Conservation (phyloP, 2,329 filamentous ascomycete genomes). For the Conoideocrella luteorostrata region DNA sequence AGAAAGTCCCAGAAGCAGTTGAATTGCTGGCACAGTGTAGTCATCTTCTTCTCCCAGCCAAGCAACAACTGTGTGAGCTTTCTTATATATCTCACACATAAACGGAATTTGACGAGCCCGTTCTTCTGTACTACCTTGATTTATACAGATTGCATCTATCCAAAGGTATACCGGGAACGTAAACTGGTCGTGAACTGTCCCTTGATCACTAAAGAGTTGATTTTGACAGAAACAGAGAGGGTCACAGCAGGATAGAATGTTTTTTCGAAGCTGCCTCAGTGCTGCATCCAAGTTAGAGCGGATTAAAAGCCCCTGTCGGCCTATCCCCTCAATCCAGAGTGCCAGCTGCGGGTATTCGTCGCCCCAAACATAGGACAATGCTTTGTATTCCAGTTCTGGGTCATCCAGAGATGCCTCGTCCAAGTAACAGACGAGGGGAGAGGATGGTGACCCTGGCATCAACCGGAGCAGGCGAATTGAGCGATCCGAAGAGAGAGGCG, state of each 20-base stretch:
- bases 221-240: background rate
- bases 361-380: background rate
- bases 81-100: background rate
- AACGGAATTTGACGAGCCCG: background rate
- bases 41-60: background rate
- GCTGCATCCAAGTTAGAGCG: background rate
- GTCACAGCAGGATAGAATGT: background rate
- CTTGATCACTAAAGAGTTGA: background rate
- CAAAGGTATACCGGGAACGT: background rate
- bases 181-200: background rate
- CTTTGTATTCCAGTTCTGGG: background rate
- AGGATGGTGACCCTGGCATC: background rate
- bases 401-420: background rate
- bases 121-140: background rate
- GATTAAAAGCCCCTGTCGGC: background rate
- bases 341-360: background rate
- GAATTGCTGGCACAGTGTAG: background rate
- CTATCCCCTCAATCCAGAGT: background rate
- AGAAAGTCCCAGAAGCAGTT: background rate
- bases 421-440: background rate
- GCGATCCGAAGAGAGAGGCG: background rate
- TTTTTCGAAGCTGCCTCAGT: background rate
- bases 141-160: too few relatives aligned
- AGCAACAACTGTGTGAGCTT: background rate
- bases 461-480: background rate